phyloP scores from a whole-genome alignment of 1,284 basidiomycete species.

The Fereydounia khargensis region DNA sequence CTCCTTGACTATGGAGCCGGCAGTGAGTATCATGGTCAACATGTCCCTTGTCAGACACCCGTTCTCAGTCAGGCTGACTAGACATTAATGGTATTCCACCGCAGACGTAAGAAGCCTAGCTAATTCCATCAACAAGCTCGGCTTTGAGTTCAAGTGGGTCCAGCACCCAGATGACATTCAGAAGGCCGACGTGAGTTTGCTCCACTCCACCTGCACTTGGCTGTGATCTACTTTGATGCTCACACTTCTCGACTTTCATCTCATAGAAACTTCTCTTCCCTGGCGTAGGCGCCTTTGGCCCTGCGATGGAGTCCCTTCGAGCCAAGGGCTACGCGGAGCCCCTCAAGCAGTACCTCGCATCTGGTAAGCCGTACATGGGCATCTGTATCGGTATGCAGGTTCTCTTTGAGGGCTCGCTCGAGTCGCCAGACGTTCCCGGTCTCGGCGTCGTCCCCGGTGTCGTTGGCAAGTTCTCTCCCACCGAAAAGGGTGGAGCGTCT shows the following conservation, averaged over 20 bases:
- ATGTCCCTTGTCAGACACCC: no score
- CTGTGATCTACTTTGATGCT: neutral
- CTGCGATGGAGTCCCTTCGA: constrained; percentile 76
- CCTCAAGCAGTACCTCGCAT: constrained; percentile 76
- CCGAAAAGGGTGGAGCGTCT: constrained; percentile 38
- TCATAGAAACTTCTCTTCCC: constrained; percentile 93
- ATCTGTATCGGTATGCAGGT: constrained; percentile 78
- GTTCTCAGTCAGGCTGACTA: no score
- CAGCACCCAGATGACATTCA: constrained; percentile 77
- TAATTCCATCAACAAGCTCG: constrained; percentile 84
- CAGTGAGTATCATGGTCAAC: constrained; percentile 40
- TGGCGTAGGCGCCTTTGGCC: constrained; percentile 92
- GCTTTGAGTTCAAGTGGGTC: constrained; percentile 89
- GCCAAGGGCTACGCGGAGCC: constrained; percentile 76
- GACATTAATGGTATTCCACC: no score
- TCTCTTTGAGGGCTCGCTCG: constrained; percentile 78
- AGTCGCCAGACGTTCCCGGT: constrained; percentile 42
- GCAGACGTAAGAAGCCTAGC: constrained; percentile 65
- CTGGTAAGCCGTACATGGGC: constrained; percentile 79
- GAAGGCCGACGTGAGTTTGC: constrained; percentile 75
- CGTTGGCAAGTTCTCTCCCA: constrained; percentile 33
- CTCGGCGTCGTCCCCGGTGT: constrained; percentile 52
- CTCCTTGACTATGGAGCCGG: constrained; percentile 56
- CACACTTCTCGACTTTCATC: constrained; percentile 2
- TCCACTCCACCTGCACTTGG: neutral